These are phyloP conservation scores for Exophiala oligosperma DNA, from an alignment of 2,329 filamentous ascomycete species.

Conservation along the genomic window DNA sequence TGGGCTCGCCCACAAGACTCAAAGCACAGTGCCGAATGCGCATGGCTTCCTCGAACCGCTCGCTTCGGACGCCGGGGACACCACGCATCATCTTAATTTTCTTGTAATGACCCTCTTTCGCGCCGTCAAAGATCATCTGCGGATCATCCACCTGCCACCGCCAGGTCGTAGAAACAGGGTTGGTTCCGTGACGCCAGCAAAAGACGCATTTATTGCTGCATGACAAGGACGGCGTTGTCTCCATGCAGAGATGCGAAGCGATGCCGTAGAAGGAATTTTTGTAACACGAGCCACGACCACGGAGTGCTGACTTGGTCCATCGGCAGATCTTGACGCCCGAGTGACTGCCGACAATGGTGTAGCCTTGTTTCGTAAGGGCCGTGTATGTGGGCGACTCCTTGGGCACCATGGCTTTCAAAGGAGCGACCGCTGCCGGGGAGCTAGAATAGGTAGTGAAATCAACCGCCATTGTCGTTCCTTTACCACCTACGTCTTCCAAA, in stretches of 20 bases:
- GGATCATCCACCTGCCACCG: constrained; percentile 93
- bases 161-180: constrained; percentile 95
- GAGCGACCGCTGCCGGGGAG: constrained; percentile 35
- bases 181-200: constrained; percentile 97
- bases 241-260: constrained; percentile 95
- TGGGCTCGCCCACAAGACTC: constrained; percentile 92
- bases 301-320: constrained; percentile 96
- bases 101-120: constrained; percentile 89
- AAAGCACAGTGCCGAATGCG: constrained; percentile 90
- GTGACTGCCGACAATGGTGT: constrained; percentile 91
- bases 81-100: constrained; percentile 98
- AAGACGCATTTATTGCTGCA: constrained; percentile 99
- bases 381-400: constrained; percentile 84
- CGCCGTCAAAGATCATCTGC: constrained; percentile 83
- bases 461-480: constrained; percentile 63
- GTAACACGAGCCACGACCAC: constrained; percentile 93
- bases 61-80: constrained; percentile 86
- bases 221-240: constrained; percentile 90
- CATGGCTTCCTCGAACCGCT: constrained; percentile 91
- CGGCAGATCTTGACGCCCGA: constrained; percentile 97
- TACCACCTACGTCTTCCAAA: constrained; percentile 71
- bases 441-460: constrained; percentile 71
- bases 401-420: constrained; percentile 89
- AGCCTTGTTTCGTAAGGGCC: constrained; percentile 92
- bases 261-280: constrained; percentile 98